These are phyloP conservation scores for Zizania palustris DNA, from an alignment of 202 grass and related monocot species.

Conservation along the genomic window DNA sequence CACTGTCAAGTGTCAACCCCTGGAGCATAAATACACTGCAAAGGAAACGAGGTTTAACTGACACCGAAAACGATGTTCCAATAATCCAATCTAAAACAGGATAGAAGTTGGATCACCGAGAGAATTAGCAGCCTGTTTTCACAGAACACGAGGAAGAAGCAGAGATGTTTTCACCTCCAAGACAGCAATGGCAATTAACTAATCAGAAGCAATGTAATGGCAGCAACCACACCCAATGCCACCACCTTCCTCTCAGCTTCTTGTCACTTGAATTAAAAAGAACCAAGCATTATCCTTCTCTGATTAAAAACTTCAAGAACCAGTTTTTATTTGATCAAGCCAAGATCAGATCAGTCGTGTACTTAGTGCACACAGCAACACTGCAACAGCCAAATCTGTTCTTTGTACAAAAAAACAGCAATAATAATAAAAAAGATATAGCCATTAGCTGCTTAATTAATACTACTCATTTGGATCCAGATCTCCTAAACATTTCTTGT, in stretches of 20 bases:
- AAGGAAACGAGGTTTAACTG: constrained; percentile 48
- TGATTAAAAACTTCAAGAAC: constrained; percentile 32
- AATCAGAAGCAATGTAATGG: constrained; percentile 35
- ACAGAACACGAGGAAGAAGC: constrained; percentile 48
- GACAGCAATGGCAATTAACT: constrained; percentile 43
- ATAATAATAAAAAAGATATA: neutral
- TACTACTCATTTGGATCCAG: constrained; percentile 78
- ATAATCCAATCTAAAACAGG: constrained; percentile 27
- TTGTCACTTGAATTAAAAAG: constrained; percentile 12
- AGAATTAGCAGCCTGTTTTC: constrained; percentile 56
- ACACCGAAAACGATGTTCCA: constrained; percentile 50
- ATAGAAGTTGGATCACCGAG: constrained; percentile 55
- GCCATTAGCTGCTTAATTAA: constrained; percentile 31
- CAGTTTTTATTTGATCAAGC: neutral
- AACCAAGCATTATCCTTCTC: neutral
- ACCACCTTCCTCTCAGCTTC: constrained; percentile 56
- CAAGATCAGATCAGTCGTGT: constrained; percentile 45
- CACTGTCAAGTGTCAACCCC: constrained; percentile 61
- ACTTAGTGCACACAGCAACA: constrained; percentile 30
- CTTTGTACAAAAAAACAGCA: constrained; percentile 27
- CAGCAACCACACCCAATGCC: constrained; percentile 31
- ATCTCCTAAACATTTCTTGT: constrained; percentile 68
- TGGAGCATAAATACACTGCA: constrained; percentile 38
- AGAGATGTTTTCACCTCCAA: constrained; percentile 59
- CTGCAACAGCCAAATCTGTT: constrained; percentile 33